A percentile compares a stretch with the other conserved stretches of the same genome.
These are phyloP conservation scores for Fusarium sp. DNA, from an alignment of 2,329 filamentous ascomycete species.

Conservation along the genomic window DNA sequence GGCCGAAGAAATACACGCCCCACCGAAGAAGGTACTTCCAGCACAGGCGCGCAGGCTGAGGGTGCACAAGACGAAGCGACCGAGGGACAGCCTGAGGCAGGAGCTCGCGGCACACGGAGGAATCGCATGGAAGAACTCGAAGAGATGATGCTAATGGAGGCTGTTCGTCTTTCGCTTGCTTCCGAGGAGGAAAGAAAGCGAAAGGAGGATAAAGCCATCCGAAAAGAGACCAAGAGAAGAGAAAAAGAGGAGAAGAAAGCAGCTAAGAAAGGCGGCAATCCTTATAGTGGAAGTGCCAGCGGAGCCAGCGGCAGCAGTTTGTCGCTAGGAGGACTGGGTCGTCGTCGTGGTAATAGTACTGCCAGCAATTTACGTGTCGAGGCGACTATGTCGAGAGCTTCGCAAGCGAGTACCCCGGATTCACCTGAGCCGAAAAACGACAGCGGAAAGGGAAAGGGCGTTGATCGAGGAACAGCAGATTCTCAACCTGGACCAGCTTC, in stretches of 20 bases:
- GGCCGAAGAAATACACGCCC: slow-evolving; percentile 64
- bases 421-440: slow-evolving; percentile 47
- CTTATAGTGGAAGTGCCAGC: slow-evolving; percentile 51
- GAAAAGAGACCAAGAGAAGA: slow-evolving; percentile 84
- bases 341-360: slow-evolving; percentile 68
- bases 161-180: slow-evolving; percentile 88
- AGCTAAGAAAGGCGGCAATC: slow-evolving; percentile 67
- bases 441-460: slow-evolving; percentile 73
- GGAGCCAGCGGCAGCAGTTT: slow-evolving; percentile 71
- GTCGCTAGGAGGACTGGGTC: slow-evolving; percentile 69
- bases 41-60: slow-evolving; percentile 35
- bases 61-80: slow-evolving; percentile 10
- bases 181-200: slow-evolving; percentile 92
- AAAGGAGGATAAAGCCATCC: slow-evolving; percentile 67
- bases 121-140: slow-evolving; percentile 86
- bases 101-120: slow-evolving; percentile 49
- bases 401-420: slow-evolving; percentile 45
- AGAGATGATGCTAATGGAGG: slow-evolving; percentile 99
- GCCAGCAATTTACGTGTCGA: slow-evolving; percentile 70
- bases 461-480: slow-evolving; percentile 64
- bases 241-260: slow-evolving; percentile 87
- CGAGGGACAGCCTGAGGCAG: slow-evolving; percentile 42
- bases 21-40: slow-evolving; percentile 48
- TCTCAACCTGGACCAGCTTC: slow-evolving; percentile 45
- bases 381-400: slow-evolving; percentile 60